Evolutionary conservation across 257 asterid species (phyloP), one percentile per base, ranked within the genome.

Genomic region (Penstemon eatonii): DNA sequence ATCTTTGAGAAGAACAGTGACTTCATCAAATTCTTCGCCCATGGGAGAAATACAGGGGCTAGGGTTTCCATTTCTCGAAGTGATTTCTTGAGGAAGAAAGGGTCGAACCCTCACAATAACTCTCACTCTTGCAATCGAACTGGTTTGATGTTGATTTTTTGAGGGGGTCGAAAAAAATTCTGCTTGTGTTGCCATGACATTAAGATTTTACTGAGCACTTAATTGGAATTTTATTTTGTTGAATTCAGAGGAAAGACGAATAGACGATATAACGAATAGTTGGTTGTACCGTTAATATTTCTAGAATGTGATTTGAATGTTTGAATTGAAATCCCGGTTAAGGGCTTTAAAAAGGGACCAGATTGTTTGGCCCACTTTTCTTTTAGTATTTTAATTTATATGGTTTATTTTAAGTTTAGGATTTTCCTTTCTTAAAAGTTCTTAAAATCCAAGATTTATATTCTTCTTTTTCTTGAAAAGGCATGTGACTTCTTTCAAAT

Each of bases 61-160:
- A 12, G 86, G 81, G 68, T 74, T 78, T 19, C 79, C 88, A 46
- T 75, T 75, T 60, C 60, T 63, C 3, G 72, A 45, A 9, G 81
- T 68, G 45, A 74, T 70, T 82, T 89, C 95, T 15, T 60, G 80
- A n/a, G 84, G 73, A 70, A 92, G 91, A 75, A 92, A 92, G 42
- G 98, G 96, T 1, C 98, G 92, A 59, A 90, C 82, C 47, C 95
- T 78, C 5, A 84, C 73, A 25, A 92, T 49, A 15, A 92, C 98
- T 74, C 93, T 75, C 13, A 92, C 98, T 75, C 81, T 84, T 0
- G 94, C 78, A 65, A 73, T 61, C 42, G 86, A 62, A 71, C 46
- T 19, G 60, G 79, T 55, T 6, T 69, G 83, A 33, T 42, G 73
- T 7, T 44, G 79, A 55, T 25, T 74, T 79, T 78, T 83, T 37